Base-by-base conservation (phyloP, 148 eudicot species). In the Selenicereus undatus region DNA sequence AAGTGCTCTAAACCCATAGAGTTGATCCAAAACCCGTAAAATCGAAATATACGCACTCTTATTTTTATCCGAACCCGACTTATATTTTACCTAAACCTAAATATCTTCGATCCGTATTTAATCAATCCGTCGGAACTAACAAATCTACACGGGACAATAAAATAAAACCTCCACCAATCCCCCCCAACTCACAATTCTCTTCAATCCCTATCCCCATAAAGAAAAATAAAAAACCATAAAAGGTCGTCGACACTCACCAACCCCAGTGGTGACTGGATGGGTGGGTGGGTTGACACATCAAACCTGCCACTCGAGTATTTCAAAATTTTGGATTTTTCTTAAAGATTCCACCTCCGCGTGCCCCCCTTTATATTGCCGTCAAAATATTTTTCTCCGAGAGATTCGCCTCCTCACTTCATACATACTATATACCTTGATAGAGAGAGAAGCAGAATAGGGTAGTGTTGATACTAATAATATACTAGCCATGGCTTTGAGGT, bases 401-500 rank as follows among this genome's bases (percentile, higher is more conserved):
- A 30, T 69, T 76, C 77, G 71, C 77, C 68, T 54, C 69, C 69
- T 69, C 11, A 80, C 45, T 11, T 35, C 50, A 30, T 11, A 13
- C 9, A 24, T 42, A 13, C 43, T 39, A 39, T 39, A 39, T 39
- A 4, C 43, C 43, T 39, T 54, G 62, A 29, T 24, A 62, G 18
- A 80, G 72, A 14, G 35, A n/a, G 16, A 9, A 42, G 35, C 2
- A 17, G 35, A 54, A 17, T 3, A 21, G 64, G 27, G 24, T 18
- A 66, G 71, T 66, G 30, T 2, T 35, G 20, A 26, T 4, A 4
- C 11, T 29, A 16, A 12, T 6, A 26, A 32, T 32, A 32, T 32
- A 32, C 32, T 39, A 39, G 43, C 43, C 43, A 92, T 92, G 97
- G 90, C 90, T 39, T 80, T 90, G 66, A 85, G 84, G 36, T 81